A percentile compares a stretch with the other conserved stretches of the same genome.
These are phyloP conservation scores for Coemansia sp. DNA, from an alignment of 192 early-diverging fungal genomes.

Conservation along the genomic window DNA sequence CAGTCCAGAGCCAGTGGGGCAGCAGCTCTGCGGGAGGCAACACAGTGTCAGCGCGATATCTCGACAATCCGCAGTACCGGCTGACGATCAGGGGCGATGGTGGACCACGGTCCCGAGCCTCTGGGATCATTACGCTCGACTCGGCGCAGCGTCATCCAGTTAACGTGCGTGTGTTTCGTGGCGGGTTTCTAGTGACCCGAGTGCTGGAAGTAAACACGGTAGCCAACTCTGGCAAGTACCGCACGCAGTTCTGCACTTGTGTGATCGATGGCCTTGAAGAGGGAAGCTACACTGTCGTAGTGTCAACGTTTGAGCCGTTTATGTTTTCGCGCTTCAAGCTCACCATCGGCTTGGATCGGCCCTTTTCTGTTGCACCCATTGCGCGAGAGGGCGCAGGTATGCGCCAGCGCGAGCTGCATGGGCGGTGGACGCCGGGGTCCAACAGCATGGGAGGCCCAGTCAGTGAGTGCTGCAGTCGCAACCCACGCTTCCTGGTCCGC, in stretches of 20 bases:
- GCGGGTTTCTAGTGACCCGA: slow-evolving; percentile 71
- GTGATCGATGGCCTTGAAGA: slow-evolving; percentile 60
- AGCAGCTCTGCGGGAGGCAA: slow-evolving; percentile 77
- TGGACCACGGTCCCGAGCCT: slow-evolving; percentile 20
- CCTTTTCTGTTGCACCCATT: slow-evolving; percentile 60
- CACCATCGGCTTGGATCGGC: slow-evolving; percentile 59
- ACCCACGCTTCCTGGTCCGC: slow-evolving; percentile 70
- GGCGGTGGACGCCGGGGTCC: slow-evolving; percentile 58
- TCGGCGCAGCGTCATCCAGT: slow-evolving; percentile 64
- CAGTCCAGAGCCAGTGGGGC: slow-evolving; percentile 71
- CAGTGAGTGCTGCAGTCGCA: slow-evolving; percentile 58
- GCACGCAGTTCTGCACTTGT: slow-evolving; percentile 73
- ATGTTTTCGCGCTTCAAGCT: slow-evolving; percentile 69
- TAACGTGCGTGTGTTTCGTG: slow-evolving; percentile 68
- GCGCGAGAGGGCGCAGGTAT: slow-evolving; percentile 78
- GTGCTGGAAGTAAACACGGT: slow-evolving; percentile 63
- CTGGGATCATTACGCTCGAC: slow-evolving; percentile 64
- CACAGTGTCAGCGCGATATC: slow-evolving; percentile 64
- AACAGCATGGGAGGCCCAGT: slow-evolving; percentile 63
- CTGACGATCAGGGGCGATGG: slow-evolving; percentile 52
- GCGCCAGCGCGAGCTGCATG: slow-evolving; percentile 52
- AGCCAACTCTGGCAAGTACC: slow-evolving; percentile 73
- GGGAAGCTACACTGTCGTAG: slow-evolving; percentile 77
- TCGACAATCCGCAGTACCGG: slow-evolving; percentile 80
- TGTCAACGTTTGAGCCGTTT: slow-evolving; percentile 76